Evolutionary conservation across 805 yeast genomes (phyloP), one percentile per base, ranked within the genome.

Genomic region (Candida orba): DNA sequence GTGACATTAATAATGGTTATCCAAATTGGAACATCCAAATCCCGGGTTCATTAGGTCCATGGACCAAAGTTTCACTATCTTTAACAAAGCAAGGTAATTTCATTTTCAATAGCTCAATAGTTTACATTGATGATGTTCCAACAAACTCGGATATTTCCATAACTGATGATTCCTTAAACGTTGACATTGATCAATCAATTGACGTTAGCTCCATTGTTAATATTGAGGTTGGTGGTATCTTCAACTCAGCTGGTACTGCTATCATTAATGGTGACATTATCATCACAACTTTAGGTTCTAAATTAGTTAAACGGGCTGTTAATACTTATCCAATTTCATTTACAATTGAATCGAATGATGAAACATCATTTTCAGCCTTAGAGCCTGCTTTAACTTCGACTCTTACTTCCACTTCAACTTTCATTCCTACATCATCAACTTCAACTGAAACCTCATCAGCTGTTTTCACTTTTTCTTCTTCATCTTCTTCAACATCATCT

Each of bases 201-300:
- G 46, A 47, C n/a, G 52, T 53, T 43, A 50, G 45, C 34, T 47
- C 47, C 27, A 40, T 37, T 20, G 35, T n/a, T 8, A 6, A 22
- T 6, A 17, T 37, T 8, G 14, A 17, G 17, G 39, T 15, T 46
- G 37, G 29, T 30, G 38, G 22, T 18, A 39, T 30, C 17, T 36
- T 42, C 29, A 36, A 39, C 22, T 32, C 20, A 6, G 25, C 39
- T 17, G 40, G 39, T 18, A 25, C 33, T 17, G 39, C 39, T 18
- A 22, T 27, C 18, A 32, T 27, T 8, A 18, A 8, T 10, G 39
- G 39, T 37, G 20, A 8, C 4, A 20, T 37, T 13, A 18, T 24
- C 9, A 18, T 37, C 14, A 29, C 33, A 15, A 37, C 39, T 13
- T 13, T 18, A 7, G 33, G 27, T 6, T 23, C 10, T 3, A 37